These are phyloP conservation scores for Kazachstania sp. DNA, from an alignment of 1,139 yeast species.

Conservation along the genomic window DNA sequence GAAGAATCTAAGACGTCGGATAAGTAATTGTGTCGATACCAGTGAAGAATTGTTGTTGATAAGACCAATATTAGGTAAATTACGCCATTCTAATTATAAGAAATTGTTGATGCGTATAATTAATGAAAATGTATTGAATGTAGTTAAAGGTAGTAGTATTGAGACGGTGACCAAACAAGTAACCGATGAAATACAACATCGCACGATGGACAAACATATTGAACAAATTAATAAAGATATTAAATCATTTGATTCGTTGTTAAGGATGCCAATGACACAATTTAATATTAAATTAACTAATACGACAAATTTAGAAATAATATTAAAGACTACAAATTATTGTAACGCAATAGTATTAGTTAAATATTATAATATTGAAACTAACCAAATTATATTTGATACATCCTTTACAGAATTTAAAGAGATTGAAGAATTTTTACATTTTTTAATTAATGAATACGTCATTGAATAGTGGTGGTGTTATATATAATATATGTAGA, in stretches of 20 bases:
- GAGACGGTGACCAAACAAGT: constrained; percentile 8
- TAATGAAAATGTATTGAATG: constrained; percentile 22
- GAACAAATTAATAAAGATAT: constrained; percentile 22
- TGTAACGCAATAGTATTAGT: constrained; percentile 26
- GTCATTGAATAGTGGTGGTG: constrained; percentile 1
- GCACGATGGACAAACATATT: constrained; percentile 12
- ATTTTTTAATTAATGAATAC: constrained; percentile 27
- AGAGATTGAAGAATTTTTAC: constrained; percentile 30
- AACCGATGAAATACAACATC: no score
- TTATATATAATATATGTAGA: neutral
- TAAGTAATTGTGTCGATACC: constrained; percentile 7
- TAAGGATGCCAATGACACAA: constrained; percentile 19
- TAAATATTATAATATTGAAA: constrained; percentile 10
- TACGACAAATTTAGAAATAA: constrained; percentile 13
- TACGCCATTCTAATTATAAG: constrained; percentile 28
- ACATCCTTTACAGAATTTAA: constrained; percentile 28
- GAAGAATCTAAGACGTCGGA: constrained; percentile 33
- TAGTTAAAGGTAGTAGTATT: constrained; percentile 10
- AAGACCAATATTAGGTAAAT: constrained; percentile 28
- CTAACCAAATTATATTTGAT: constrained; percentile 15
- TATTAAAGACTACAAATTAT: constrained; percentile 26
- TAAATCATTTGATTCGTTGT: constrained; percentile 17
- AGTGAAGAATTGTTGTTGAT: constrained; percentile 22
- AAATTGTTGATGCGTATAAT: constrained; percentile 23
- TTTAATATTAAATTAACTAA: constrained; percentile 13